Evolutionary conservation across 495 filamentous ascomycete genomes (phyloP), one percentile per base, ranked within the genome.

Genomic region (Penicillium fimorum): DNA sequence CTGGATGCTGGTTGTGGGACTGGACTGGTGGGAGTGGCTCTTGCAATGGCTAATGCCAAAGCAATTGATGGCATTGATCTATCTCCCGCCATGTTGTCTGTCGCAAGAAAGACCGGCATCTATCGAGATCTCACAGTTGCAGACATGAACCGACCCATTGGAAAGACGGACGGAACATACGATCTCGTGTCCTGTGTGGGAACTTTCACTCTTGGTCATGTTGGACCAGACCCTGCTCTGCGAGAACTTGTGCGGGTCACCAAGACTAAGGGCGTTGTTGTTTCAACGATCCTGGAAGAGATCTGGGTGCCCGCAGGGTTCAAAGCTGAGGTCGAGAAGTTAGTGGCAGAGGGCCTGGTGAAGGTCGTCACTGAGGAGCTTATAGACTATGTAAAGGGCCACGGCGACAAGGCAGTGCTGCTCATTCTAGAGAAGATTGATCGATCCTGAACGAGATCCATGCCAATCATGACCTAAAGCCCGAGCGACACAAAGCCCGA

Each of bases 1-100:
- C 70, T 80, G 0, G 77, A 80, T 50, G 77, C 77, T 30, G 77
- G 76, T 27, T 80, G 77, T 57, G 77, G 77, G 27, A 80, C 74
- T 5, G 77, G 77, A 0, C 67, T 77, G 6, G 73, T 74, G 5
- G 75, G 72, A 3, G 59, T 69, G 27, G 73, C 66, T 8, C 72
- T 79, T n/a, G 57, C 65, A n/a, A 52, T 64, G 22, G 49, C 61
- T 43, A 62, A 67, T 1, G 61, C 64, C 0, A 62, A 60, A 10
- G 58, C 58, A 22, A 75, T 80, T 30, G 75, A 79, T 47, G 76
- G 76, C 47, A 45, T 75, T 12, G 76, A 80, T 50, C 55, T 77
- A 12, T 76, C 73, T 10, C 61, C 61, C 4, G 58, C 64, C 32
- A 80, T 80, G 77, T 69, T 80, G 5, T 64, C 66, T 12, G 50